Conservation (phyloP, 352 stramenopile genomes). For the Phytophthora quininea region DNA sequence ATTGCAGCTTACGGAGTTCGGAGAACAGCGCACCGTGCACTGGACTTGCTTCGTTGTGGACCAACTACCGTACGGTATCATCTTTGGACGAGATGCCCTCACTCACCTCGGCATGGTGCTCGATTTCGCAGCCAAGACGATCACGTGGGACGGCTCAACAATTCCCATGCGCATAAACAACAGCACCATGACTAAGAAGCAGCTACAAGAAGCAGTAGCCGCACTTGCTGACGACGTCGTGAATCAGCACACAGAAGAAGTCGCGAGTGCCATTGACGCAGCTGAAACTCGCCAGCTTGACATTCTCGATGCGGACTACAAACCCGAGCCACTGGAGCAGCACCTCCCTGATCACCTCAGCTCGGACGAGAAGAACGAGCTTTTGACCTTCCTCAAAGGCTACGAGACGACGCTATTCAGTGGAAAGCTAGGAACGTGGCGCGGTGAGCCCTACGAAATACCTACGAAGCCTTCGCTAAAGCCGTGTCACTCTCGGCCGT, state of each 20-base stretch:
- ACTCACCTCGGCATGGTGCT: slow-evolving; percentile 5
- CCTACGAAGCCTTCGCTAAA: background rate
- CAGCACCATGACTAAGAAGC: background rate
- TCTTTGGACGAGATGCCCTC: slow-evolving; percentile 15
- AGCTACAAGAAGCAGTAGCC: too few species aligned
- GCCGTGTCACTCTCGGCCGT: slow-evolving; percentile 4
- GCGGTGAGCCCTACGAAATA: slow-evolving; percentile 5
- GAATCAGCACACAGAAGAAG: background rate
- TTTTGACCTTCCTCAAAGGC: background rate
- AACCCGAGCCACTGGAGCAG: slow-evolving; percentile 8
- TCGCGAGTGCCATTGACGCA: slow-evolving; percentile 1
- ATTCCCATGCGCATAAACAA: background rate
- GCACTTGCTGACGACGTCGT: background rate
- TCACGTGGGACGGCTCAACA: slow-evolving; percentile 8
- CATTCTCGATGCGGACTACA: slow-evolving; percentile 18
- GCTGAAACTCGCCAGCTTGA: slow-evolving; percentile 9
- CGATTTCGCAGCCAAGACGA: slow-evolving; percentile 6
- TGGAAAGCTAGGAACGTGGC: slow-evolving; percentile 4
- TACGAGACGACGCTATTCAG: slow-evolving; percentile 5
- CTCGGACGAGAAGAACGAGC: background rate
- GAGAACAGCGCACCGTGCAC: slow-evolving; percentile 5
- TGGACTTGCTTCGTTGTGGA: slow-evolving; percentile 3
- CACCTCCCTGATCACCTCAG: slow-evolving; percentile 9
- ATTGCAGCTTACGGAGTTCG: slow-evolving; percentile 10
- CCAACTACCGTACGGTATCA: slow-evolving; percentile 8